Evolutionary conservation across 371 early-diverging fungal species (phyloP).

Genomic region (Quaeritorhiza haematococci): DNA sequence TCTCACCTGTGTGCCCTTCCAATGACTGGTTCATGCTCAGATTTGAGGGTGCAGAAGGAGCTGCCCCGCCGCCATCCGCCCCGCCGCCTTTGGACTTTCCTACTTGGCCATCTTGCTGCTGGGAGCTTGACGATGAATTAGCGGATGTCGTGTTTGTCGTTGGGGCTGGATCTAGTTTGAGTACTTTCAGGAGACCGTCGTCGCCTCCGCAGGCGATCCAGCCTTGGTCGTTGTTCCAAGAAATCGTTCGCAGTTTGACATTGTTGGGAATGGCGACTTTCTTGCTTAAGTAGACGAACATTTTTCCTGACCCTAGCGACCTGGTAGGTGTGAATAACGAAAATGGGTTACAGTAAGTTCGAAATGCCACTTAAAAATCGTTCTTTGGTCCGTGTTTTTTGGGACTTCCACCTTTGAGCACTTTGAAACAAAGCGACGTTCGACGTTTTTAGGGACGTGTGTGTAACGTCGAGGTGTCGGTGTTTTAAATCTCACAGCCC

Average conservation of each 20-base stretch:
- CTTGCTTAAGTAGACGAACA: constrained; percentile 35
- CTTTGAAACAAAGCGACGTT: too few species aligned
- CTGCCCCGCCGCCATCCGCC: background rate
- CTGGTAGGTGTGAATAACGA: too few species aligned
- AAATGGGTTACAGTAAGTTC: too few species aligned
- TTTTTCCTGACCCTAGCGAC: too few species aligned
- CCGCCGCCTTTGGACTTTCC: constrained; percentile 3
- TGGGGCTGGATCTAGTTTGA: constrained; percentile 38
- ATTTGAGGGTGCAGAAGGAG: constrained; percentile 20
- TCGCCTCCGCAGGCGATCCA: constrained; percentile 58
- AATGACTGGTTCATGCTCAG: constrained; percentile 54
- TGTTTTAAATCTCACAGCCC: too few species aligned
- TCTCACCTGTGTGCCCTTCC: constrained; percentile 47
- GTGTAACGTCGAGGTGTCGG: too few species aligned
- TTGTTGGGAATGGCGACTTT: constrained; percentile 53
- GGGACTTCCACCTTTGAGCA: too few species aligned
- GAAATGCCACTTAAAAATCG: too few species aligned
- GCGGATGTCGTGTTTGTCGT: background rate
- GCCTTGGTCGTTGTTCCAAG: constrained; percentile 53
- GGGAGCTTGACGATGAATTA: background rate
- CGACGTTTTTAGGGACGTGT: too few species aligned
- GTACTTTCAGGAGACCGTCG: constrained; percentile 49
- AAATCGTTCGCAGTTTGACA: constrained; percentile 37
- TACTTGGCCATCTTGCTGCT: background rate
- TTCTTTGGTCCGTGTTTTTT: too few species aligned